phyloP scores from a whole-genome alignment of 345 rosid species.

The Pseudoturritis turrita region DNA sequence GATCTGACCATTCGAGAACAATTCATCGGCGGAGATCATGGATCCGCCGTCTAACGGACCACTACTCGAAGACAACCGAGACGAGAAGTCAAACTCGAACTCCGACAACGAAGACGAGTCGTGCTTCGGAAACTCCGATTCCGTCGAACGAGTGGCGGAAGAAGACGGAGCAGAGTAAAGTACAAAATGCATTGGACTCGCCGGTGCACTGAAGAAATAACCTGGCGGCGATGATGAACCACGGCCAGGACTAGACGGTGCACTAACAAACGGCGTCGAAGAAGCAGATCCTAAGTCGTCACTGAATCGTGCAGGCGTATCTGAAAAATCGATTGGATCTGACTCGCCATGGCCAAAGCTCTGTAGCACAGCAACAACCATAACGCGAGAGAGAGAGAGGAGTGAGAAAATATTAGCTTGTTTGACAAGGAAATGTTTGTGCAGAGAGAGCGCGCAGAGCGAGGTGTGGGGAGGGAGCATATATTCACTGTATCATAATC shows the following conservation, averaged over 20 bases:
- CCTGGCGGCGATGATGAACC: slow-evolving; percentile 29
- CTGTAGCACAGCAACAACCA: background rate
- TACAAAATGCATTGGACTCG: slow-evolving; percentile 82
- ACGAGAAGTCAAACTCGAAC: slow-evolving; percentile 68
- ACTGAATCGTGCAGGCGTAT: background rate
- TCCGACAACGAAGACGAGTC: background rate
- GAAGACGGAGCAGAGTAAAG: slow-evolving; percentile 12
- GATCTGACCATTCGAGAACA: slow-evolving; percentile 77
- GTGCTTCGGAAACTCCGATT: background rate
- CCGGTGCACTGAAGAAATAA: slow-evolving; percentile 71
- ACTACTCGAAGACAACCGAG: slow-evolving; percentile 33
- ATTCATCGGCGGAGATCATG: slow-evolving; percentile 80
- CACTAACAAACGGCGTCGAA: slow-evolving; percentile 80
- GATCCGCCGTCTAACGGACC: slow-evolving; percentile 35
- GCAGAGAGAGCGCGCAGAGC: no score
- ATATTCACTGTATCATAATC: no score
- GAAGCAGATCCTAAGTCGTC: slow-evolving; percentile 24
- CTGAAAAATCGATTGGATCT: background rate
- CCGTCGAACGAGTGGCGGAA: no score
- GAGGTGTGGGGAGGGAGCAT: no score
- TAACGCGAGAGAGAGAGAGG: background rate
- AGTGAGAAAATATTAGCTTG: background rate
- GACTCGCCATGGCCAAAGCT: background rate
- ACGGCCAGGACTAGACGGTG: slow-evolving; percentile 81
- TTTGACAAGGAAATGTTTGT: no score